phyloP scores from a whole-genome alignment of 2,329 filamentous ascomycete genomes.

The Colletotrichum nymphaeae region DNA sequence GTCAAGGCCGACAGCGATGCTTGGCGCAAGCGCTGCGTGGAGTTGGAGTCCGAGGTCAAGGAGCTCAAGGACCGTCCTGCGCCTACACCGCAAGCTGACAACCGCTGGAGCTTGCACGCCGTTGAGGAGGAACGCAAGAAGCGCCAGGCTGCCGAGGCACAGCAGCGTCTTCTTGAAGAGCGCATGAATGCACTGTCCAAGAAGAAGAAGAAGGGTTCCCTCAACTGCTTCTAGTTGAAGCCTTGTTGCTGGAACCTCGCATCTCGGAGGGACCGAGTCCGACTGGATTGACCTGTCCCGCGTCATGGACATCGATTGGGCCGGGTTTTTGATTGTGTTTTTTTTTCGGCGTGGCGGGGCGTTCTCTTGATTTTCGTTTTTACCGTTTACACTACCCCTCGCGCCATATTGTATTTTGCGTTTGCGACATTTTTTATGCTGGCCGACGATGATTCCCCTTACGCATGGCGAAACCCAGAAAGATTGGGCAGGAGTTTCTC shows the following conservation, averaged over 20 bases:
- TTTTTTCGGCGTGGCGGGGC: slow-evolving; percentile 3
- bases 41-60: slow-evolving; percentile 79
- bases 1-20: slow-evolving; percentile 89
- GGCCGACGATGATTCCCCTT: slow-evolving; percentile 34
- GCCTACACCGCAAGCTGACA: slow-evolving; percentile 61
- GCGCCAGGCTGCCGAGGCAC: slow-evolving; percentile 88
- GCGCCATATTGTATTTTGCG: slow-evolving; percentile 25
- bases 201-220: slow-evolving; percentile 94
- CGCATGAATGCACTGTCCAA: slow-evolving; percentile 91
- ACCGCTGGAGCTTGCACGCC: slow-evolving; percentile 81
- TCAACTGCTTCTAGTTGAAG: slow-evolving; percentile 90
- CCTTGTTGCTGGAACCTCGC: slow-evolving; percentile 34
- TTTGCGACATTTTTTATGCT: slow-evolving; percentile 33
- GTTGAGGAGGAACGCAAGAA: slow-evolving; percentile 98
- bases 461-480: slow-evolving; percentile 34
- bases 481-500: slow-evolving; percentile 33
- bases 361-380: background rate
- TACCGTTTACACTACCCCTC: slow-evolving; percentile 27
- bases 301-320: background rate
- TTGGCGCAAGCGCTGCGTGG: slow-evolving; percentile 87
- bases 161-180: slow-evolving; percentile 89
- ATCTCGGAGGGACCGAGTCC: background rate
- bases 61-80: slow-evolving; percentile 66
- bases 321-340: background rate
- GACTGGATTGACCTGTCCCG: slow-evolving; percentile 41